Conservation (phyloP, 768 basidiomycete species). For the Boletus barrowsii region DNA sequence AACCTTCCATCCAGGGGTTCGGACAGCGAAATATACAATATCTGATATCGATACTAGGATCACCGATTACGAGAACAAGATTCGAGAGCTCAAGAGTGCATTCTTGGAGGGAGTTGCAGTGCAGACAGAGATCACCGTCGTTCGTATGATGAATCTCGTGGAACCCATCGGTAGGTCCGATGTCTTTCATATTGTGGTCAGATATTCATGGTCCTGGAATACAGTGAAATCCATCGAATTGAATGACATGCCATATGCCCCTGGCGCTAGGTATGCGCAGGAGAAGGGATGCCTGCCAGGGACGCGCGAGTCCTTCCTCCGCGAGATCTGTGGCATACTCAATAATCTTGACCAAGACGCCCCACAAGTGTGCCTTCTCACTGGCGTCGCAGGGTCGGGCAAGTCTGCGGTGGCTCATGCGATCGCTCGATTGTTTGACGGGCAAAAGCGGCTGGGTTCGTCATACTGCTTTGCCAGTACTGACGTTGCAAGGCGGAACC, state of each 20-base stretch:
- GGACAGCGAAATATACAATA: background rate
- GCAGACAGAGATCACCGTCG: background rate
- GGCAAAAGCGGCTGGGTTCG: too few relatives aligned
- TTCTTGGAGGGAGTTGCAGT: background rate
- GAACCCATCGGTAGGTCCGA: background rate
- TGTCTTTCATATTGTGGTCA: too few relatives aligned
- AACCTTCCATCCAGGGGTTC: background rate
- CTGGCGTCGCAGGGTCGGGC: too few relatives aligned
- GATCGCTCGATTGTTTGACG: too few relatives aligned
- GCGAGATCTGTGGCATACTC: background rate
- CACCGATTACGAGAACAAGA: background rate
- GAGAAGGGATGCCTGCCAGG: constrained; percentile 3
- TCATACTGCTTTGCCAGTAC: too few relatives aligned
- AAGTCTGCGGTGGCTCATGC: too few relatives aligned
- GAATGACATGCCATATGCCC: background rate
- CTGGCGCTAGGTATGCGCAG: constrained; percentile 7
- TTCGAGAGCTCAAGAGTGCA: background rate
- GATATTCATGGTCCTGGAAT: background rate
- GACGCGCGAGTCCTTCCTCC: background rate
- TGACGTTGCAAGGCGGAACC: too few relatives aligned
- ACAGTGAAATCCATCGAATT: background rate
- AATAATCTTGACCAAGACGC: background rate
- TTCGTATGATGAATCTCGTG: background rate
- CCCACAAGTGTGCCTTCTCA: too few relatives aligned
- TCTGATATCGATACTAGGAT: background rate